Evolutionary conservation across 2,329 filamentous ascomycete genomes (phyloP), one percentile per base, ranked within the genome.

Genomic region (Dothideomycetes sp.): DNA sequence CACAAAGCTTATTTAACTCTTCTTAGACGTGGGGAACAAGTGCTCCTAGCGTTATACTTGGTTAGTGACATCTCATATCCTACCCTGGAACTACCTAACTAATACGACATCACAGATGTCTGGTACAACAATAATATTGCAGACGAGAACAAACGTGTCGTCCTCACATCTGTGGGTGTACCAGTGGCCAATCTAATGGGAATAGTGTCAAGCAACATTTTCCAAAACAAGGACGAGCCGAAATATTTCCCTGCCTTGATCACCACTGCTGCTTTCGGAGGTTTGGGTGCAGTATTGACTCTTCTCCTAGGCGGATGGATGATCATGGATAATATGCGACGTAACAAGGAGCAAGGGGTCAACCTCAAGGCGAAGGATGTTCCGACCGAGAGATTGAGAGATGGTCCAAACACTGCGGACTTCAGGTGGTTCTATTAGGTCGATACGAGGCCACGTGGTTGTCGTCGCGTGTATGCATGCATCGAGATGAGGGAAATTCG

Each of bases 111-210:
- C 22, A 27, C 22, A 27, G 63, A 77, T 48, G 66, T 75, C 41
- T 81, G 78, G 79, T 87, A 86, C 62, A 88, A 84, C 62, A 88
- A 88, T 65, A 89, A 89, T 55, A 73, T 86, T 41, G 81, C 82
- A 1, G 73, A 88, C 51, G 84, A 88, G 58, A 79, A 79, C 42
- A 74, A 77, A 29, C 77, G 83, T 34, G 69, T 85, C 4, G 68
- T 79, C 1, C 64, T 86, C 11, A 87, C 82, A 0, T 79, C 75
- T 19, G 71, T 87, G 14, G 80, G 78, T 17, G 81, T 88, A 0
- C 82, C 83, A 0, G 56, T 84, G 8, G 83, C 82, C 3, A 88
- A 88, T 47, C 56, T 86, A 27, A 87, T 87, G 79, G 81, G 81
- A 3, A 62, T 85, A 1, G 77, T 85, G 0, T 68, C 69, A 19